Evolutionary conservation across 2,329 filamentous ascomycete species (phyloP), one percentile per base, ranked within the genome.

Genomic region (Huntiella savannae): DNA sequence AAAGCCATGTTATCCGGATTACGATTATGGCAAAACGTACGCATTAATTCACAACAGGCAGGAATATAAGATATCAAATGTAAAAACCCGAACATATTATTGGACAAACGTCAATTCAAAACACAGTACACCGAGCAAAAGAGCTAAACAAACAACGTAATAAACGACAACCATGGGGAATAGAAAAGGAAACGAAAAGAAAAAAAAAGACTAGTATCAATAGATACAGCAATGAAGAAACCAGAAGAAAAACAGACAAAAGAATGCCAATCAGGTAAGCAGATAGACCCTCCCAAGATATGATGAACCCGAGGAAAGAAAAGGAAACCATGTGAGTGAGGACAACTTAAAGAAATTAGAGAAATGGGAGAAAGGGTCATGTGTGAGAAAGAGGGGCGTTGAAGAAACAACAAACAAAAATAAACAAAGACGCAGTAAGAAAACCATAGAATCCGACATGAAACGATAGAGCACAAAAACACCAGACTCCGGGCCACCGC

Each of bases 391-490:
- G n/a, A 35, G 42, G 8, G 13, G 17, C 32, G 19, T 43, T 33
- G 15, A 40, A 13, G 22, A 17, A 40, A 16, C 17, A 10, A 12
- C 16, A 40, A 12, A 40, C 12, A 12, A 40, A 17, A 40, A 19
- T 36, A 37, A 48, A 50, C 53, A 53, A 57, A 57, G 52, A 58
- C 52, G 58, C 22, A 28, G 22, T 28, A 59, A 57, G 52, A 49
- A 58, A 56, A 54, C 53, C 55, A 40, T 28, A 28, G 22, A 28
- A 28, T 28, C 22, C 22, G 8, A 28, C 22, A 42, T 19, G 16
- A 36, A 44, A 44, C 10, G 28, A 15, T 33, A 32, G 41, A 36
- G 22, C 22, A 28, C 22, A 28, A 28, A 28, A 43, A 43, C 40
- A 33, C 40, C 40, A 34, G 17, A 43, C 40, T 43, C 40, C 40